A percentile compares a stretch with the other conserved stretches of the same genome.
These are phyloP conservation scores for Acorus gramineus DNA, from an alignment of 106 monocot species.

Conservation along the genomic window DNA sequence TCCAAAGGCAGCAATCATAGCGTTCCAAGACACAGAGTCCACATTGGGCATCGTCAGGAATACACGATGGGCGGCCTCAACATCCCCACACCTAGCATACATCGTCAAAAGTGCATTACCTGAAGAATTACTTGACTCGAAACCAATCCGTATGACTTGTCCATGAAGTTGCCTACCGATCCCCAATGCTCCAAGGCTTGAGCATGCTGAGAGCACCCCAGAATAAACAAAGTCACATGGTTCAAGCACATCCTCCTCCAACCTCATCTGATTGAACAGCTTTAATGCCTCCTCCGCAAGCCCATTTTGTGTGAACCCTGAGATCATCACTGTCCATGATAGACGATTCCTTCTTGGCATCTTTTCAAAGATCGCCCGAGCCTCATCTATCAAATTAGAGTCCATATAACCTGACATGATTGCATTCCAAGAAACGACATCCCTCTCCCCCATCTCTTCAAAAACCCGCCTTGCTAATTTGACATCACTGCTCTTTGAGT, in stretches of 20 bases:
- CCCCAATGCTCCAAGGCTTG: slow-evolving; percentile 54
- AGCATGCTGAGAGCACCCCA: slow-evolving; percentile 55
- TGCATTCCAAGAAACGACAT: slow-evolving; percentile 89
- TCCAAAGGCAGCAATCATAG: slow-evolving; percentile 83
- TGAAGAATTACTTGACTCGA: slow-evolving; percentile 65
- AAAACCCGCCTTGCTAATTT: slow-evolving; percentile 49
- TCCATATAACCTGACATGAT: slow-evolving; percentile 69
- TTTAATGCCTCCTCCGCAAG: slow-evolving; percentile 60
- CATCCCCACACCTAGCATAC: slow-evolving; percentile 65
- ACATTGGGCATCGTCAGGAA: slow-evolving; percentile 64
- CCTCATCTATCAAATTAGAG: slow-evolving; percentile 31
- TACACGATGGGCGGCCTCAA: slow-evolving; percentile 37
- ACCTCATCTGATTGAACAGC: slow-evolving; percentile 55
- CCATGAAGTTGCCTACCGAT: slow-evolving; percentile 68
- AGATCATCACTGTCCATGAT: slow-evolving; percentile 84
- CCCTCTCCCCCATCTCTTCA: slow-evolving; percentile 43
- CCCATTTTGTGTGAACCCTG: slow-evolving; percentile 65
- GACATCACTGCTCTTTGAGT: slow-evolving; percentile 46
- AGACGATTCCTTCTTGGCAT: slow-evolving; percentile 58
- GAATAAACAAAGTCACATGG: slow-evolving; percentile 82
- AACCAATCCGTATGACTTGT: slow-evolving; percentile 49
- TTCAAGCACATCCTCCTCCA: slow-evolving; percentile 37
- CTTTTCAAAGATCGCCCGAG: slow-evolving; percentile 30
- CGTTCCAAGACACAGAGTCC: slow-evolving; percentile 85
- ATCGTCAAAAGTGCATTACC: slow-evolving; percentile 61